Percentiles rank a stretch among this genome's conserved stretches.
phyloP scores from a whole-genome alignment of 495 filamentous ascomycete genomes.

The Friedmanniomyces endolithicus region DNA sequence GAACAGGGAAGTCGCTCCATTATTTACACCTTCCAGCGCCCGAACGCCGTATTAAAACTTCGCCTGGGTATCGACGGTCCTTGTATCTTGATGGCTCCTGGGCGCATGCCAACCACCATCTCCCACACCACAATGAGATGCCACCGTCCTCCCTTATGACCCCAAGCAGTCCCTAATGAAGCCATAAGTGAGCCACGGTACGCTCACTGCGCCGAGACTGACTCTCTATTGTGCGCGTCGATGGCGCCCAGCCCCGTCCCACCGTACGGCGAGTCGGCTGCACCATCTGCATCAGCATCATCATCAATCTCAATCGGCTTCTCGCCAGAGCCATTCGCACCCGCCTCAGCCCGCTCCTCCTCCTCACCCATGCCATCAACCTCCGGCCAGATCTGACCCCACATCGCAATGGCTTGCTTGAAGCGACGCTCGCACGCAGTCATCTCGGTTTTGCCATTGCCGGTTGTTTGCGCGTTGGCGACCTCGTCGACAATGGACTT shows the following conservation, averaged over 20 bases:
- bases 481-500: conserved; percentile 32
- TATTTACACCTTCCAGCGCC: no score
- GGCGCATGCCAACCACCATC: no score
- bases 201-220: neutral
- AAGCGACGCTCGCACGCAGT: conserved; percentile 29
- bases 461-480: conserved; percentile 26
- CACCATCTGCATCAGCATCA: conserved; percentile 8
- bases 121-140: no score
- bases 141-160: no score
- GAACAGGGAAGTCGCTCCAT: no score
- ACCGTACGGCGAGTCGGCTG: conserved; percentile 11
- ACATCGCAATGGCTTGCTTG: conserved; percentile 30
- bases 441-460: conserved; percentile 31
- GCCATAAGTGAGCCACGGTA: neutral
- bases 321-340: neutral
- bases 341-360: conserved; percentile 18
- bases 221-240: conserved; percentile 10
- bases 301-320: conserved; percentile 13
- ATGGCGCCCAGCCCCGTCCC: conserved; percentile 12
- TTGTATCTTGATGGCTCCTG: no score
- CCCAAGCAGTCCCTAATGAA: neutral
- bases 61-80: no score
- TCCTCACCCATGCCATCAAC: conserved; percentile 35
- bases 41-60: no score
- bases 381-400: conserved; percentile 33